Evolutionary conservation across 169 alveolate species (phyloP), one percentile per base, ranked within the genome.

Genomic region (Plasmodium reichenowi): DNA sequence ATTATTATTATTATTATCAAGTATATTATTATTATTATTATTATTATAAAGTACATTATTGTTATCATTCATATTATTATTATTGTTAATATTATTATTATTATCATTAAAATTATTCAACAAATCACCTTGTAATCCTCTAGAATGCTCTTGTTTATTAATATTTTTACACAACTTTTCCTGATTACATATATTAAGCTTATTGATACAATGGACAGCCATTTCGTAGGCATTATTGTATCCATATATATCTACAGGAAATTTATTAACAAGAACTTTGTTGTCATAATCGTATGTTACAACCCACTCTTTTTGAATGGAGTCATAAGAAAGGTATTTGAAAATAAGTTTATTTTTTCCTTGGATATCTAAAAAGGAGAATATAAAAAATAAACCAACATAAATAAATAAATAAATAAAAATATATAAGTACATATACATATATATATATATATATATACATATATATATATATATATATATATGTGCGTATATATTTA

Each of bases 121-220:
- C 47, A 38, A 38, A 3, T 78, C 89, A n/a, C 76, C 68, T 38
- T 78, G 64, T 13, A 64, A 13, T 54, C 38, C 67, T 54, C 70
- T 83, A 5, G 43, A 60, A 71, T 58, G 59, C 12, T 32, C 80
- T 24, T 68, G 50, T 3, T 83, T 72, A 22, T 54, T 68, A 13
- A 80, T 32, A 20, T 38, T 56, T 83, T 83, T 83, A 38, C 83
- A 52, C 66, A 83, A 54, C 50, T 83, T 68, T 2, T 83, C 83
- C 45, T 83, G 91, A 26, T 83, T 83, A 20, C 91, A 83, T 26
- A 83, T 62, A 15, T 67, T 68, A 29, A 83, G 45, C 26, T 68
- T 83, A 72, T 83, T 83, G 52, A 83, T 83, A 72, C 91, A 83
- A 24, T 83, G 91, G 8, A 83, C 91, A 22, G 91, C 91, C 91